phyloP scores from a whole-genome alignment of 2,329 filamentous ascomycete species.

The Aureobasidium melanogenum region DNA sequence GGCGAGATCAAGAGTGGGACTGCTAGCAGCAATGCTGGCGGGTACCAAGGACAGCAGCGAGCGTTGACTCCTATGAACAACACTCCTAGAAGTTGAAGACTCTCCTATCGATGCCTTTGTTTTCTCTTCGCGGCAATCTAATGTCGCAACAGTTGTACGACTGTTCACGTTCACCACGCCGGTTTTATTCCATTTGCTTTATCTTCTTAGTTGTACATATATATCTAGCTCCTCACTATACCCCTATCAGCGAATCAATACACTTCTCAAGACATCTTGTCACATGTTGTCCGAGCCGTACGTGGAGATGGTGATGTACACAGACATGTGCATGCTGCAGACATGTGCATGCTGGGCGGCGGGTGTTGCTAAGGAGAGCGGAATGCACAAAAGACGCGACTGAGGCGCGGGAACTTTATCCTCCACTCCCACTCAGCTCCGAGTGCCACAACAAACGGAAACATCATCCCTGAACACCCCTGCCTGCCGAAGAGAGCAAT shows the following conservation, averaged over 20 bases:
- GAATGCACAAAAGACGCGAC: slow-evolving; percentile 7
- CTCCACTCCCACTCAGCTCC: slow-evolving; percentile 2
- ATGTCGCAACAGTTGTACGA: neutral
- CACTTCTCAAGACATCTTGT: neutral
- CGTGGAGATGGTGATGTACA: neutral
- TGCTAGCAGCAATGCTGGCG: slow-evolving; percentile 15
- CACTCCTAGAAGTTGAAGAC: slow-evolving; percentile 12
- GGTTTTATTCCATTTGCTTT: neutral
- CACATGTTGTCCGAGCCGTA: neutral
- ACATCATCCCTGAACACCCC: neutral
- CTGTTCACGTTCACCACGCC: neutral
- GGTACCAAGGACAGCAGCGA: slow-evolving; percentile 25
- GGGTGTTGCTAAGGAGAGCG: slow-evolving; percentile 9
- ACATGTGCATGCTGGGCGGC: neutral
- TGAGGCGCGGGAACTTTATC: slow-evolving; percentile 4
- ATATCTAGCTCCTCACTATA: slow-evolving; percentile 4
- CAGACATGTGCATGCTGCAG: neutral
- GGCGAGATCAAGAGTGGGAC: slow-evolving; percentile 35
- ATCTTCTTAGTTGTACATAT: slow-evolving; percentile 3
- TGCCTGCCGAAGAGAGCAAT: neutral
- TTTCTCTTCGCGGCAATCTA: neutral
- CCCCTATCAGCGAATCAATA: slow-evolving; percentile 1
- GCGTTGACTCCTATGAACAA: slow-evolving; percentile 15
- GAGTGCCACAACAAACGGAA: slow-evolving; percentile 5
- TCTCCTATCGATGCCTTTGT: neutral